These are phyloP conservation scores for Oryza coarctata DNA, from an alignment of 176 grass and related monocot genomes.

Conservation along the genomic window DNA sequence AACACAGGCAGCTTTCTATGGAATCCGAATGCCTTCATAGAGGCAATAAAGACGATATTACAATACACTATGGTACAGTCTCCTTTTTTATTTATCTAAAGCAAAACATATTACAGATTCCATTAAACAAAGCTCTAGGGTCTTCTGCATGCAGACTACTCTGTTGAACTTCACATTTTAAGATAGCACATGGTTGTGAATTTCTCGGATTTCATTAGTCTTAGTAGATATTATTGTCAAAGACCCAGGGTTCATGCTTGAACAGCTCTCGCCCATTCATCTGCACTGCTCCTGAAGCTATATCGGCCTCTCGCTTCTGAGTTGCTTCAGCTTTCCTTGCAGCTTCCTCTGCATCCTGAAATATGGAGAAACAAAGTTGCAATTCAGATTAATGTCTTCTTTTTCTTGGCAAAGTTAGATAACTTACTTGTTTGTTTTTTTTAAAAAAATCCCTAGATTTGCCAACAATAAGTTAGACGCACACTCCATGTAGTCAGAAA, in stretches of 20 bases:
- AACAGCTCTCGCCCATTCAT: slow-evolving; percentile 94
- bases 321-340: slow-evolving; percentile 58
- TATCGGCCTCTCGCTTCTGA: slow-evolving; percentile 54
- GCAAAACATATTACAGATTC: no score
- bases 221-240: slow-evolving; percentile 75
- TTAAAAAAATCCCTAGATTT: background rate
- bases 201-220: background rate
- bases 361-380: background rate
- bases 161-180: background rate
- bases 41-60: background rate
- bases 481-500: background rate
- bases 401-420: background rate
- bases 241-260: slow-evolving; percentile 71
- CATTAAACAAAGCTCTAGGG: no score
- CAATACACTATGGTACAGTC: no score
- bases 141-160: background rate
- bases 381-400: background rate
- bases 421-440: background rate
- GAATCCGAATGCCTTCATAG: background rate
- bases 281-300: slow-evolving; percentile 57
- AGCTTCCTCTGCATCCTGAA: slow-evolving; percentile 59
- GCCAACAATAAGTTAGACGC: background rate
- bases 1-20: no score
- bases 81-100: no score
- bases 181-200: background rate